These are phyloP conservation scores for Tetrahymena malaccensis DNA, from an alignment of 73 alveolate genomes.

Conservation along the genomic window DNA sequence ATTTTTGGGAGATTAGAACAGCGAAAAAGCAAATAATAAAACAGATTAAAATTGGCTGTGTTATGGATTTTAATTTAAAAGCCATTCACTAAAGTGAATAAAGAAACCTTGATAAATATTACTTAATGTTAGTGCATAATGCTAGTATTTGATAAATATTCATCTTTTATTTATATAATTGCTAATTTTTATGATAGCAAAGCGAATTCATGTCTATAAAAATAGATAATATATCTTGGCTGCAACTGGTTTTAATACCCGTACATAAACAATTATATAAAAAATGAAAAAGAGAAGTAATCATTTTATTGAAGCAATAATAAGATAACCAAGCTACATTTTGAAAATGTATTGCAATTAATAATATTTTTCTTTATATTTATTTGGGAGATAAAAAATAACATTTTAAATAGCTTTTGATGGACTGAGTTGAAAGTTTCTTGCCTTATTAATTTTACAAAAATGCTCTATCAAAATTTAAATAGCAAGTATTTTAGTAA, in stretches of 20 bases:
- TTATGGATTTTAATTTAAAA: not conserved
- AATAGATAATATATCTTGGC: not conserved
- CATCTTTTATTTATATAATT: not conserved
- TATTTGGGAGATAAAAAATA: not conserved
- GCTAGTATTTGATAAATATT: not conserved
- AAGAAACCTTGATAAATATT: too few relatives aligned
- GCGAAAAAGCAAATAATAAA: not conserved
- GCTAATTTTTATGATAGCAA: not conserved
- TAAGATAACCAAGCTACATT: too few relatives aligned
- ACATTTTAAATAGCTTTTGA: not conserved
- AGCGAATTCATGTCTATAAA: not conserved
- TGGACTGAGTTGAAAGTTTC: not conserved
- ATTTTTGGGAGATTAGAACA: not conserved
- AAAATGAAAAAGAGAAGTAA: too few relatives aligned
- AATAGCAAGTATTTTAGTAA: not conserved
- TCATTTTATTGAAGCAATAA: too few relatives aligned
- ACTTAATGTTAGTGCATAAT: not conserved
- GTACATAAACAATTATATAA: too few relatives aligned
- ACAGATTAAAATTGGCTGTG: not conserved
- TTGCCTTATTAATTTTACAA: not conserved
- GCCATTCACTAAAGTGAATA: too few relatives aligned
- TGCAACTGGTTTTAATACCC: not conserved
- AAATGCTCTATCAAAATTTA: too few relatives aligned
- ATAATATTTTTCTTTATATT: too few relatives aligned
- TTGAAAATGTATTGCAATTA: too few relatives aligned